phyloP scores from a whole-genome alignment of 768 basidiomycete genomes.

The Boletus pseudo-olivaceus region DNA sequence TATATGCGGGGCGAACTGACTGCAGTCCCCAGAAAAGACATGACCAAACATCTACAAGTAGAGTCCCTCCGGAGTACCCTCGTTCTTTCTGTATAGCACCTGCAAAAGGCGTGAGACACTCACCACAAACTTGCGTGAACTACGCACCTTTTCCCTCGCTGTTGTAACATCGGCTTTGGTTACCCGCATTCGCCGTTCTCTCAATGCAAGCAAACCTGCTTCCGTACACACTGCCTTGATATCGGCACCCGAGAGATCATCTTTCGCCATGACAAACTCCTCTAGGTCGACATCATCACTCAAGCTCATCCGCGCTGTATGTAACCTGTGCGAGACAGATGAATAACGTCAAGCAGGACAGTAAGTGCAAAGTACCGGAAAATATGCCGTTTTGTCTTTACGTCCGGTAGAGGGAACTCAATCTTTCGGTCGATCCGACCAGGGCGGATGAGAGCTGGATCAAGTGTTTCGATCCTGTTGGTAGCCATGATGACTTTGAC shows the following conservation, averaged over 20 bases:
- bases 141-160: constrained; percentile 86
- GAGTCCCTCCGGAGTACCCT: constrained; percentile 88
- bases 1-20: neutral
- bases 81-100: constrained; percentile 95
- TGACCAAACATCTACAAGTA: constrained; percentile 53
- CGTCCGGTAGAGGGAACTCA: constrained; percentile 94
- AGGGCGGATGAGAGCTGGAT: constrained; percentile 96
- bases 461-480: constrained; percentile 94
- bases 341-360: neutral
- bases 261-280: constrained; percentile 93
- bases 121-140: neutral
- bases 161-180: constrained; percentile 86
- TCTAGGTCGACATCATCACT: constrained; percentile 87
- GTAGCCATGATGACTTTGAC: constrained; percentile 99
- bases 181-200: constrained; percentile 94
- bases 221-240: constrained; percentile 99
- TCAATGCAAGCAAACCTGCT: constrained; percentile 90
- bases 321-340: constrained; percentile 49
- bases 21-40: constrained; percentile 6
- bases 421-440: constrained; percentile 99
- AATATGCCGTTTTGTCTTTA: constrained; percentile 99
- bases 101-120: constrained; percentile 27
- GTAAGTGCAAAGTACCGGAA: constrained; percentile 60
- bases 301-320: constrained; percentile 94
- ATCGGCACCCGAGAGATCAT: constrained; percentile 94